These are phyloP conservation scores for Dioscorea alata DNA, from an alignment of 106 monocot species.

Conservation along the genomic window DNA sequence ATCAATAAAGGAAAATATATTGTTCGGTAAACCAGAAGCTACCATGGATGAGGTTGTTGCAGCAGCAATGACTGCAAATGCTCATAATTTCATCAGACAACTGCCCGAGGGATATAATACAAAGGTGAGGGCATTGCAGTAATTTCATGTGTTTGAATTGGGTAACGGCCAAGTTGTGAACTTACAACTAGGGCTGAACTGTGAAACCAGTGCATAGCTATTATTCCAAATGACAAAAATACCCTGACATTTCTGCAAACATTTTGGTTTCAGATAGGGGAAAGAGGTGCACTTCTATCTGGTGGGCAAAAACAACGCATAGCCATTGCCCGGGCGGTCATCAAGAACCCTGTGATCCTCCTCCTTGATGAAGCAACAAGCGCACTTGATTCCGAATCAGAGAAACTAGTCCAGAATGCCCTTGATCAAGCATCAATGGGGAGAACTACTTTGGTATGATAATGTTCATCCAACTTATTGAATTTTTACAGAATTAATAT, in stretches of 20 bases:
- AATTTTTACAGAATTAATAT: too few species aligned
- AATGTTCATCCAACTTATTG: too few species aligned
- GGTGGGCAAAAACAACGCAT: conserved; percentile 86
- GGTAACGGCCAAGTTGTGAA: background rate
- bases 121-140: conserved; percentile 24
- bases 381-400: conserved; percentile 79
- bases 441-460: conserved; percentile 71
- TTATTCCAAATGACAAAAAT: background rate
- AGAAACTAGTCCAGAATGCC: conserved; percentile 70
- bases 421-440: conserved; percentile 74
- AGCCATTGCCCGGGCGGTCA: conserved; percentile 73
- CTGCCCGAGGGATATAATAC: conserved; percentile 82
- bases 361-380: conserved; percentile 91
- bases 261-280: conserved; percentile 48
- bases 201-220: too few species aligned
- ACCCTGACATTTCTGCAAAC: background rate
- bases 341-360: conserved; percentile 72
- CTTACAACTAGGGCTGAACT: too few species aligned
- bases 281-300: conserved; percentile 59
- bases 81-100: conserved; percentile 54
- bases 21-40: conserved; percentile 53
- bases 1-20: conserved; percentile 68
- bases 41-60: conserved; percentile 56
- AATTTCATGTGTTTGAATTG: background rate
- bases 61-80: conserved; percentile 69